Conservation (phyloP, 371 early-diverging fungal species). For the Apophysomyces trapeziformis region DNA sequence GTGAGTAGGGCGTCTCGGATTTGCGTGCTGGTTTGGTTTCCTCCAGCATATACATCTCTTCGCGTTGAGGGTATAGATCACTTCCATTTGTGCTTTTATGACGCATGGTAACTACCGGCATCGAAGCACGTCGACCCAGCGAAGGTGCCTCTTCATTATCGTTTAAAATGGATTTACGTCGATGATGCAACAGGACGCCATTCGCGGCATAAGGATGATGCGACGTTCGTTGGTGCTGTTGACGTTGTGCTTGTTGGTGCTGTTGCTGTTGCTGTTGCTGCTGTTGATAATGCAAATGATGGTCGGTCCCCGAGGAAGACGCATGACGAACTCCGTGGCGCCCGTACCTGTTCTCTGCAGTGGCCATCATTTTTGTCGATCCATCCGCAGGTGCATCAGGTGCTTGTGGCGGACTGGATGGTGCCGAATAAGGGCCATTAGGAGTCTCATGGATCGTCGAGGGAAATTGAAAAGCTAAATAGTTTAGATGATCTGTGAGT, state of each 20-base stretch:
- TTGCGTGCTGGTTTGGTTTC: conserved; percentile 9
- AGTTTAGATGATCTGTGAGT: background rate
- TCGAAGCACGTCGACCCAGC: conserved; percentile 51
- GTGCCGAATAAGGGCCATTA: conserved; percentile 58
- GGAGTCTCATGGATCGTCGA: conserved; percentile 50
- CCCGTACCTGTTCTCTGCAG: conserved; percentile 16
- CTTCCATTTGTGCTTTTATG: conserved; percentile 4
- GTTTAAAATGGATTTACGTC: conserved; percentile 38
- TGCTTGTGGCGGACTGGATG: conserved; percentile 53
- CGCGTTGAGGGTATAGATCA: conserved; percentile 6
- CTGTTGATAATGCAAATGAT: conserved; percentile 17
- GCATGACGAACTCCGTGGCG: conserved; percentile 31
- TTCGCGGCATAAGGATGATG: conserved; percentile 19
- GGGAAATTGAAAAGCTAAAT: conserved; percentile 46
- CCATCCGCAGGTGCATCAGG: conserved; percentile 10
- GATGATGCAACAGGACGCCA: conserved; percentile 32
- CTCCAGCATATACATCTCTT: background rate
- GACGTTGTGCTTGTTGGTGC: background rate
- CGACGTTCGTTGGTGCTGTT: conserved; percentile 9
- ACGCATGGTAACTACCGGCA: conserved; percentile 43
- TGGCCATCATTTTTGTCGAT: conserved; percentile 3
- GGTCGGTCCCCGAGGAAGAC: conserved; percentile 21
- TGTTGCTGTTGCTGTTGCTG: conserved; percentile 6
- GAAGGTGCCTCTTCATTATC: conserved; percentile 27
- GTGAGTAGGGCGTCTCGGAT: conserved; percentile 68